Conservation (phyloP, 768 basidiomycete species). For the Psilocybe tampanensis region DNA sequence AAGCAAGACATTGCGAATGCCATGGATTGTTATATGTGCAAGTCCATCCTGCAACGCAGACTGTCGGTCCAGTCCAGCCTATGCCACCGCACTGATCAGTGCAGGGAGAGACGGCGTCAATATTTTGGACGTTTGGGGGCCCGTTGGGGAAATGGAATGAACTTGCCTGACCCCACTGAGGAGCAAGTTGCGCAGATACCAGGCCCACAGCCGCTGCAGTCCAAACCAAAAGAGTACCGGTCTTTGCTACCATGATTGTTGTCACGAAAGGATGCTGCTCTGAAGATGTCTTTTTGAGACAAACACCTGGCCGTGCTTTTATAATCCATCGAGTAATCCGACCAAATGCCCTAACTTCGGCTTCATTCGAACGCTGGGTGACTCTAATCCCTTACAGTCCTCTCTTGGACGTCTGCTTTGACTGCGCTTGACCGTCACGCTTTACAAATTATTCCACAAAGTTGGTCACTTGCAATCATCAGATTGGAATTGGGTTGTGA, state of each 20-base stretch:
- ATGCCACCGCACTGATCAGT: conserved; percentile 48
- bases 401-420: too few species aligned
- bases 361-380: too few species aligned
- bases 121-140: too few species aligned
- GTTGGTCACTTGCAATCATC: too few species aligned
- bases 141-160: not conserved
- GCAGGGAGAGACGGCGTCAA: not conserved
- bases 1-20: conserved; percentile 59
- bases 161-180: conserved; percentile 40
- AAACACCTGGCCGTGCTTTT: conserved; percentile 6
- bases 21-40: conserved; percentile 48
- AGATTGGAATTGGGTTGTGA: too few species aligned
- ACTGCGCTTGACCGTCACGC: too few species aligned
- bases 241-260: conserved; percentile 14
- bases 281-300: conserved; percentile 1
- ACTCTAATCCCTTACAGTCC: too few species aligned
- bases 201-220: conserved; percentile 8
- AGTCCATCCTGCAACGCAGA: conserved; percentile 47
- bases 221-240: conserved; percentile 8
- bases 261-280: not conserved
- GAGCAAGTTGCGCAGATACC: conserved; percentile 20
- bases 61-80: conserved; percentile 54
- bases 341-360: conserved; percentile 42
- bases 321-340: conserved; percentile 22
- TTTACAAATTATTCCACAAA: too few species aligned